Evolutionary conservation across 495 filamentous ascomycete genomes (phyloP).

Genomic region (Lophium mytilinum): DNA sequence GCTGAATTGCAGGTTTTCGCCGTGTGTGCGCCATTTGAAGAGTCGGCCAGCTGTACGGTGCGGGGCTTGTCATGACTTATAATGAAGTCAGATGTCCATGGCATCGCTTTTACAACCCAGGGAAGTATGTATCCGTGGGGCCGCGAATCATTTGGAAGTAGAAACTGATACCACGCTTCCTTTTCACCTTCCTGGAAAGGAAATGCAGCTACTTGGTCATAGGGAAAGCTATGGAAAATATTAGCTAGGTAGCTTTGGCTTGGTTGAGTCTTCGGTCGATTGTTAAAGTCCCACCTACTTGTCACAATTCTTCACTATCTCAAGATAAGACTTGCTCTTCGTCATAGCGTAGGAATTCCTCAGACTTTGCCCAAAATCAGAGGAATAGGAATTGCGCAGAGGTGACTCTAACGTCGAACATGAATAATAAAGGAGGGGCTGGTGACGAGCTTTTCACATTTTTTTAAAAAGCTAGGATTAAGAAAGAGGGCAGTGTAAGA

Average conservation of each 20-base stretch:
- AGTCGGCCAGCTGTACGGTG: slow-evolving; percentile 25
- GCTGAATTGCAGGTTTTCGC: too few relatives aligned
- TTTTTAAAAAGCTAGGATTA: too few relatives aligned
- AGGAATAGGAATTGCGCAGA: too few relatives aligned
- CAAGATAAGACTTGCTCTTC: slow-evolving; percentile 32
- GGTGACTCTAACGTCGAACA: too few relatives aligned
- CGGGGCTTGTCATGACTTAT: slow-evolving; percentile 29
- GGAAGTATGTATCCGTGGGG: slow-evolving; percentile 45
- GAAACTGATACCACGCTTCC: slow-evolving; percentile 33
- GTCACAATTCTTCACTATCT: slow-evolving; percentile 37
- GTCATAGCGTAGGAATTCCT: too few relatives aligned
- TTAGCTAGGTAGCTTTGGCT: not conserved
- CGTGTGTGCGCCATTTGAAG: slow-evolving; percentile 51
- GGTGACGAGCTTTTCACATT: too few relatives aligned
- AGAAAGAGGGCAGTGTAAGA: too few relatives aligned
- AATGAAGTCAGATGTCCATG: slow-evolving; percentile 24
- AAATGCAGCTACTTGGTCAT: slow-evolving; percentile 29
- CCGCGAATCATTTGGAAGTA: slow-evolving; percentile 24
- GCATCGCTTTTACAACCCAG: slow-evolving; percentile 34
- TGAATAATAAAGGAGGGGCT: too few relatives aligned
- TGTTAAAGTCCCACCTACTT: slow-evolving; percentile 9
- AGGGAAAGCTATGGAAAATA: slow-evolving; percentile 34
- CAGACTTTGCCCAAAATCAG: too few relatives aligned
- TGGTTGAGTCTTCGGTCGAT: not conserved
- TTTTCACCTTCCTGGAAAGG: slow-evolving; percentile 28